Evolutionary conservation across 2,329 filamentous ascomycete species (phyloP), one percentile per base, ranked within the genome.

Genomic region (Aaosphaeria arxii): DNA sequence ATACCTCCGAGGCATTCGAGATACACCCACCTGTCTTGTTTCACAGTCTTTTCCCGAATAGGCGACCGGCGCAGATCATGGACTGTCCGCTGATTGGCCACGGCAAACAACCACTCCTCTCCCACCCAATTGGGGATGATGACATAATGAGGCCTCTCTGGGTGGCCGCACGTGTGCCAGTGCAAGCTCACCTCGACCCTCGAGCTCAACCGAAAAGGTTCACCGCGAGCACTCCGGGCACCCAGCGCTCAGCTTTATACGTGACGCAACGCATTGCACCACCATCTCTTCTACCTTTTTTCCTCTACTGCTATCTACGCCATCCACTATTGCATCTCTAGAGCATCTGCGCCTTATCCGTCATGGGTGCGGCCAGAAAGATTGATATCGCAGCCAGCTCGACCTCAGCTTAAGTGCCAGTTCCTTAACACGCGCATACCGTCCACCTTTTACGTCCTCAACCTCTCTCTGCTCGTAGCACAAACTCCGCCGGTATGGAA

Each of bases 361-460:
- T 60, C 55, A 70, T 69, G 67, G 63, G 64, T 62, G 38, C 57
- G 49, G 51, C 55, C 55, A 53, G 41, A 47, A 51, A 51, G 43
- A 49, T 52, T 51, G 49, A 55, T 51, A 52, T 53, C 45, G 45
- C 52, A 49, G 53, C 63, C 54, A 54, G 46, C 52, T 45, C 52
- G 49, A 51, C 52, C 54, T 55, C 61, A 53, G 52, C 17, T 24
- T 24, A 24, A 24, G 17, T 24, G 17, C 17, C 17, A 24, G 17
- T 24, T 24, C 17, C 17, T 24, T 3, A 62, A 49, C 46, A 63
- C 45, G 58, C 61, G 49, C 56, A 59, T 43, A 35, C 50, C 52
- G 50, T 52, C 50, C 56, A 52, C 48, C 55, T 54, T 36, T 46
- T 55, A 6, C 58, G 57, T 24, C 58, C 63, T 6, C 61, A 59